Base-by-base conservation (phyloP, 495 filamentous ascomycete genomes). In the Penicillium roqueforti region DNA sequence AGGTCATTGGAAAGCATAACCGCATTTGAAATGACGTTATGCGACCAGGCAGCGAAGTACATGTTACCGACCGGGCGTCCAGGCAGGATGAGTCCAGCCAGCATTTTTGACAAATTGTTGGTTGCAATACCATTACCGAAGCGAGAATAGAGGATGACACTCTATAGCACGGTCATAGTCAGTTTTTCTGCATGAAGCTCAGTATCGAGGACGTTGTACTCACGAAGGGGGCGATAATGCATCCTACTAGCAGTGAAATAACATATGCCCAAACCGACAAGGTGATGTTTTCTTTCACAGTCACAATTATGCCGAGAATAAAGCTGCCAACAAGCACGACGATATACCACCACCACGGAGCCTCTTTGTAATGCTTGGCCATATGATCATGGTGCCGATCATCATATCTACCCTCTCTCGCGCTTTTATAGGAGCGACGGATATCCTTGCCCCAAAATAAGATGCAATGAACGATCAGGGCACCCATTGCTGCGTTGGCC, bases 211-310 rank as follows among this genome's bases (percentile, higher is more conserved):
- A 37, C 4, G 3, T 6, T 9, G 3, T 5, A 63, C 68, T 65
- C 38, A 68, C 65, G 39, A 73, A 73, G 0, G 70, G 69, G 0
- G 68, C 45, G 20, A 73, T 54, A n/a, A 69, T 54, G 11, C 57
- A 59, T 16, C 70, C 70, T 0, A 68, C 29, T 2, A 70, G 11
- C 10, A 73, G 28, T 0, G 80, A 58, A 13, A 85, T 54, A 25
- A 85, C 61, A 54, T 78, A 83, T 3, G 72, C 81, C 82, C 80
- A 84, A 29, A 58, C 74, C 0, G 82, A 77, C 10, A 84, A 67
- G 0, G 78, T 79, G 18, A 75, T 74, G 8, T 79, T 60, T 38
- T 75, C 73, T 55, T 71, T 70, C 48, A 77, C 67, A 22, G 73
- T 70, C 11, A 73, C 70, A 26, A 74, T 67, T 9, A 84, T 58